Evolutionary conservation across 257 asterid genomes (phyloP), one percentile per base, ranked within the genome.

Genomic region (Coffea eugenioides): DNA sequence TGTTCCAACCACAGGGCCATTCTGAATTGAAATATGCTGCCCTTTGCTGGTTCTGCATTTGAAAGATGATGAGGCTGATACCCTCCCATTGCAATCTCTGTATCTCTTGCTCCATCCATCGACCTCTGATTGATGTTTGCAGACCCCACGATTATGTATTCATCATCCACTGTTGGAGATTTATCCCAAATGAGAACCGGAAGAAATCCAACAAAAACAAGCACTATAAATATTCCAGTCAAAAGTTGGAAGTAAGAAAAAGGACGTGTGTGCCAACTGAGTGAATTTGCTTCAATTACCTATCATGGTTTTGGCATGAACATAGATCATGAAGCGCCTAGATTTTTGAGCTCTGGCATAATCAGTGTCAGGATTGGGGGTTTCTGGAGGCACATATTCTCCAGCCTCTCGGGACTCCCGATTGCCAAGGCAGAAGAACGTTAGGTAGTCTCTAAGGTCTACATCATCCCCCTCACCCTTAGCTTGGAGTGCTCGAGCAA

Each of bases 121-220:
- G 99, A 95, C 76, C 97, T 85, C 61, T 95, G 94, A 84, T 95
- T 95, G 87, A 95, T 93, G 91, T 95, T 95, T 21, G 98, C 98
- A 0, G 99, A 95, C 76, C 98, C 99, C 61, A 92, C 52, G 25
- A 95, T 91, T 76, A 93, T 88, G 89, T 93, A 95, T 54, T 95
- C 99, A n/a, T 95, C 99, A 51, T 95, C 99, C 79, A 95, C 98
- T 93, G 81, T 78, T 57, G 21, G 34, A 68, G 13, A 25, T 61
- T 25, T 34, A 64, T 48, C 16, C 49, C 15, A 49, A n/a, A 25
- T 3, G 23, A 11, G 5, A 6, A 16, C 8, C 56, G 11, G 6
- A 46, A 46, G 51, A 9, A 46, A 9, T 46, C 1, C 11, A 46
- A 46, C 8, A 1, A 9, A 9, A 46, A 6, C 51, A 6, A 46